phyloP scores from a whole-genome alignment of 225 moss, liverwort and hornwort genomes.

The Sphagnum contortum region DNA sequence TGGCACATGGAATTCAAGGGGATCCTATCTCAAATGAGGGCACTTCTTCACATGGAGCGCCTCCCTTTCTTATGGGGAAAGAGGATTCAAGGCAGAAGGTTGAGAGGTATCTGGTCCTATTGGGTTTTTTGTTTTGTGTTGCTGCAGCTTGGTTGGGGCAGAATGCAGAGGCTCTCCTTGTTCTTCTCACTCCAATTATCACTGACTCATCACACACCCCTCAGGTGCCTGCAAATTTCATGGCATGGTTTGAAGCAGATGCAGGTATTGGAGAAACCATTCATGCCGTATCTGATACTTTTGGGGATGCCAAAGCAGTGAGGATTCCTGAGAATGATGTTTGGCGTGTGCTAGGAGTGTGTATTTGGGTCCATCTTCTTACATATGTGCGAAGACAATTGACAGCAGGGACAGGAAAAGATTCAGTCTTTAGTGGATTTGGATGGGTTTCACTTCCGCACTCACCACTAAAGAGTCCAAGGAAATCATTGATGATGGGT shows the following conservation, averaged over 20 bases:
- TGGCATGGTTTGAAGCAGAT: conserved; percentile 56
- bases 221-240: conserved; percentile 36
- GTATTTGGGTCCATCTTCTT: conserved; percentile 83
- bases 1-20: conserved; percentile 46
- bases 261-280: conserved; percentile 19
- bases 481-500: conserved; percentile 24
- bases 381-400: conserved; percentile 78
- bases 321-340: conserved; percentile 60
- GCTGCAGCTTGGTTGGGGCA: conserved; percentile 91
- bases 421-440: conserved; percentile 65
- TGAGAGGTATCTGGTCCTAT: conserved; percentile 48
- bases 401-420: conserved; percentile 73
- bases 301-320: conserved; percentile 20
- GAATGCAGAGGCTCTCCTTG: conserved; percentile 60
- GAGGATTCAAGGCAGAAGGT: conserved; percentile 29
- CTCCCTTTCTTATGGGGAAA: conserved; percentile 15
- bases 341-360: conserved; percentile 80
- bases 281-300: background rate
- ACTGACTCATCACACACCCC: conserved; percentile 58
- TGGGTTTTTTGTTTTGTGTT: conserved; percentile 73
- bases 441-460: conserved; percentile 69
- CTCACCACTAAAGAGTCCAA: conserved; percentile 27
- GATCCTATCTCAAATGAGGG: background rate
- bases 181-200: conserved; percentile 73
- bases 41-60: background rate